Evolutionary conservation across 805 yeast genomes (phyloP), one percentile per base, ranked within the genome.

Genomic region (Candida sonorensis): DNA sequence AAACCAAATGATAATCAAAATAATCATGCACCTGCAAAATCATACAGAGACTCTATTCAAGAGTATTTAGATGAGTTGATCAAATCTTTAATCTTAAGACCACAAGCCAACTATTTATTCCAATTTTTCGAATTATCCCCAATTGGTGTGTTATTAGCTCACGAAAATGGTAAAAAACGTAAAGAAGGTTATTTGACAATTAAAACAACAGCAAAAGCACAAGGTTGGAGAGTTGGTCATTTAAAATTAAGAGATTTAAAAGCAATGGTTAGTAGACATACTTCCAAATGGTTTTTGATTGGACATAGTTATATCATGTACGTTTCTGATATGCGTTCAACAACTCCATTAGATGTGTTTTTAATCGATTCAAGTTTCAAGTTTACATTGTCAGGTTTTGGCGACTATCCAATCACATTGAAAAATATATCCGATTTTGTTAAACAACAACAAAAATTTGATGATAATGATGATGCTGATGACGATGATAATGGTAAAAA

Each of bases 201-300:
- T 29, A 76, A 87, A 14, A 80, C 95, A 1, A 76, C 86, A 0
- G 90, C 97, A 0, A 76, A 75, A 40, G 69, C 87, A 1, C 94
- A 86, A 53, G 97, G 98, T 3, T 92, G 98, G 97, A 68, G 94
- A 45, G 96, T 90, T 5, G 83, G 92, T 3, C 97, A 90, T 51
- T 75, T 86, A 57, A 76, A 73, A 40, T 75, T 84, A 7, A 72
- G 76, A 40, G 97, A 85, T 48, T 62, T 86, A 46, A 72, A 75
- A 44, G 87, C 84, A 23, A 86, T 92, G 95, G 81, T 90, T 31
- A 77, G 75, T 42, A 76, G 99, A 57, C 90, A 94, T 44, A 79
- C 94, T 0, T 79, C 78, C 25, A 92, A 92, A 56, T 92, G 99
- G 99, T 77, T 86, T 41, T 61, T 92, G 35, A 75, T 92, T 2